Evolutionary conservation across 805 yeast genomes (phyloP).

Genomic region (Yarrowia deformans): DNA sequence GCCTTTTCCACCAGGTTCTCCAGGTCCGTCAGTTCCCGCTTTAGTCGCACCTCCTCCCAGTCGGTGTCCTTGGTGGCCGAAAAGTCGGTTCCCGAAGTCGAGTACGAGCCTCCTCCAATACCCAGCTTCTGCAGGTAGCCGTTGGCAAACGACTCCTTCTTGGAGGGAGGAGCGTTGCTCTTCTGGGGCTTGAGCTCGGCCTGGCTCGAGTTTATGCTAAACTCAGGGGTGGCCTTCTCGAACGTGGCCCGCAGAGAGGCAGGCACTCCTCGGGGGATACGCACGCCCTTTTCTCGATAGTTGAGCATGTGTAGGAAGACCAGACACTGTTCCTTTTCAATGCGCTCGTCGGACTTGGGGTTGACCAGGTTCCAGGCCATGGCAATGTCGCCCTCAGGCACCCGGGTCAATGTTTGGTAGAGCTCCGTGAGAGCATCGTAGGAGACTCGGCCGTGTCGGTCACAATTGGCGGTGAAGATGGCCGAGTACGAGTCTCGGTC

Average conservation of each 20-base stretch:
- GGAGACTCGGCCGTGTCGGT: constrained; percentile 77
- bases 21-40: constrained; percentile 76
- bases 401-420: constrained; percentile 69
- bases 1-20: constrained; percentile 71
- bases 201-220: constrained; percentile 58
- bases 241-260: constrained; percentile 89
- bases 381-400: constrained; percentile 83
- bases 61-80: constrained; percentile 68
- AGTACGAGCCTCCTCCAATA: constrained; percentile 49
- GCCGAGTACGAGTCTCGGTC: constrained; percentile 81
- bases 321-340: constrained; percentile 90
- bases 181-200: constrained; percentile 50
- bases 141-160: constrained; percentile 49
- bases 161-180: constrained; percentile 39
- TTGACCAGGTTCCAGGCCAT: constrained; percentile 96
- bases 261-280: constrained; percentile 95
- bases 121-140: constrained; percentile 69
- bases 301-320: constrained; percentile 90
- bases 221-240: constrained; percentile 81
- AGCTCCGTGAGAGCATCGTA: constrained; percentile 74
- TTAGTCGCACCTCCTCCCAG: constrained; percentile 89
- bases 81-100: constrained; percentile 71
- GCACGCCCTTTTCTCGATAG: constrained; percentile 82
- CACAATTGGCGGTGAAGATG: constrained; percentile 75
- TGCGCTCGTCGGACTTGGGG: constrained; percentile 84